These are phyloP conservation scores for Lipomyces sp. DNA, from an alignment of 805 yeast genomes.

Conservation along the genomic window DNA sequence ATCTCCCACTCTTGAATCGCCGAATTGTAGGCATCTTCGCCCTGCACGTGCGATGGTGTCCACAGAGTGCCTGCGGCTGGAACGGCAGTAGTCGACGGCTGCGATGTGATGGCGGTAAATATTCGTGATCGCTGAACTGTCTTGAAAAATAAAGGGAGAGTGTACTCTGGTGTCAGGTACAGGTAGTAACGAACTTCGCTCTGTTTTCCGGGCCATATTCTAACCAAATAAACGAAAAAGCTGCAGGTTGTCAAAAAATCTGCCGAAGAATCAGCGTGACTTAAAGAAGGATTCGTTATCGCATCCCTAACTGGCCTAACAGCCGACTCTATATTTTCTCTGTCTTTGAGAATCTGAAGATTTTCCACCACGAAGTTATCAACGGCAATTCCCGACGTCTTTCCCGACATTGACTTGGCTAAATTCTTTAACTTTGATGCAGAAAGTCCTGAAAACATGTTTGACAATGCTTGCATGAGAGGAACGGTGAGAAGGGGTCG, in stretches of 20 bases:
- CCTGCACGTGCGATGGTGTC: conserved; percentile 2
- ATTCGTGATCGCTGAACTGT: conserved; percentile 5
- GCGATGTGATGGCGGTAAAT: conserved; percentile 2
- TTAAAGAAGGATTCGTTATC: background rate
- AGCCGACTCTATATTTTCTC: conserved; percentile 14
- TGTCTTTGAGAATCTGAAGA: conserved; percentile 9
- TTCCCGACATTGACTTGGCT: conserved; percentile 4
- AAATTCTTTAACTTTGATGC: conserved; percentile 1
- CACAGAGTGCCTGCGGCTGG: conserved; percentile 7
- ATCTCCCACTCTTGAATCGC: conserved; percentile 31
- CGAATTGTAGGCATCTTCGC: conserved; percentile 3
- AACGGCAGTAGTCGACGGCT: background rate
- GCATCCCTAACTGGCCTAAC: conserved; percentile 8
- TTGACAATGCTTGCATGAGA: conserved; percentile 16
- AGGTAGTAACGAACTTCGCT: conserved; percentile 19
- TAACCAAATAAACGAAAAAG: conserved; percentile 16
- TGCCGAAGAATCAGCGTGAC: background rate
- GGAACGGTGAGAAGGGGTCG: background rate
- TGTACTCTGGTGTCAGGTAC: conserved; percentile 20
- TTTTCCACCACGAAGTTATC: conserved; percentile 7
- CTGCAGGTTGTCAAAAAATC: conserved; percentile 9
- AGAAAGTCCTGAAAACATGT: conserved; percentile 10
- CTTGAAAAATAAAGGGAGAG: conserved; percentile 20
- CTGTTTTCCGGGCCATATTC: conserved; percentile 21
- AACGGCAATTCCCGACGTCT: background rate